Evolutionary conservation across 2,329 filamentous ascomycete genomes (phyloP).

Genomic region (Akanthomyces lecanii): DNA sequence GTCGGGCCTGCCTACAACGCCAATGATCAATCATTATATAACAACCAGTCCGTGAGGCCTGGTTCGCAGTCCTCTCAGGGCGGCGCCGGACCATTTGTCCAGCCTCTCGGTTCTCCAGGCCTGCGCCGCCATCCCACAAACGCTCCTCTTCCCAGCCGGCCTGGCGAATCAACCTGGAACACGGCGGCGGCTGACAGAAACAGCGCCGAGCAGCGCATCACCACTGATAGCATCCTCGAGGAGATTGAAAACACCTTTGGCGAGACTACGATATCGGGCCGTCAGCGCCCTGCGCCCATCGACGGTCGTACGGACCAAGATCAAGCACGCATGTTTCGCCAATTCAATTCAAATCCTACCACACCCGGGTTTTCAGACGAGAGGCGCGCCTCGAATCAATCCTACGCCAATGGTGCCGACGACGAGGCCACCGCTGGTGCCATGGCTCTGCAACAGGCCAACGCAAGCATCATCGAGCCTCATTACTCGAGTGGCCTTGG

Average conservation of each 20-base stretch:
- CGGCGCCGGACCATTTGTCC: slow-evolving; percentile 38
- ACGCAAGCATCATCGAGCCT: slow-evolving; percentile 66
- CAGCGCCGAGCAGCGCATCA: slow-evolving; percentile 38
- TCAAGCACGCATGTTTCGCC: slow-evolving; percentile 43
- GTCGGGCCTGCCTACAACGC: slow-evolving; percentile 47
- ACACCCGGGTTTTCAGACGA: slow-evolving; percentile 32
- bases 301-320: slow-evolving; percentile 46
- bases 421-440: slow-evolving; percentile 84
- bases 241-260: slow-evolving; percentile 52
- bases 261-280: slow-evolving; percentile 19
- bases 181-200: slow-evolving; percentile 40
- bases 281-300: slow-evolving; percentile 37
- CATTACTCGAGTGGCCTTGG: slow-evolving; percentile 35
- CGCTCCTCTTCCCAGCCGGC: slow-evolving; percentile 54
- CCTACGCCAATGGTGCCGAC: slow-evolving; percentile 33
- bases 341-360: slow-evolving; percentile 49
- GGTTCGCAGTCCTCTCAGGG: slow-evolving; percentile 47
- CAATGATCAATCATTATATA: slow-evolving; percentile 43
- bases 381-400: slow-evolving; percentile 21
- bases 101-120: slow-evolving; percentile 41
- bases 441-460: slow-evolving; percentile 74
- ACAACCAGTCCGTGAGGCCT: slow-evolving; percentile 43
- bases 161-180: slow-evolving; percentile 42
- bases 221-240: slow-evolving; percentile 52
- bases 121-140: slow-evolving; percentile 56